These are phyloP conservation scores for Sphaerobolus stellatus DNA, from an alignment of 1,284 basidiomycete species.

Conservation along the genomic window DNA sequence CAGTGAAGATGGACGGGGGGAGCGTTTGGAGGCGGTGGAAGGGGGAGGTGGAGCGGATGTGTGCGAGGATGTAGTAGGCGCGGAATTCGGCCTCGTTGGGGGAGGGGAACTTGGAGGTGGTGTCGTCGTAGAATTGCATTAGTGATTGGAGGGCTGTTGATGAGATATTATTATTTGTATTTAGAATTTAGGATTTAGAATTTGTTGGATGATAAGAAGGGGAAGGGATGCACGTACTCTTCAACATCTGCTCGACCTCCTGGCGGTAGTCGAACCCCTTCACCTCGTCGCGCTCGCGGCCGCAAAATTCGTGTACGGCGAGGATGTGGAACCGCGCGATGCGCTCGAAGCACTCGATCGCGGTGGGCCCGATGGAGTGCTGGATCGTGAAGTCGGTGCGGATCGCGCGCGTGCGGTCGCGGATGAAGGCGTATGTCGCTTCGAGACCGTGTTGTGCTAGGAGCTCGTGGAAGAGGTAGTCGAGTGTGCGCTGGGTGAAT, in stretches of 20 bases:
- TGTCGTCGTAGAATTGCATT: slow-evolving; percentile 92
- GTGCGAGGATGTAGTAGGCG: slow-evolving; percentile 90
- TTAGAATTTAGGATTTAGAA: slow-evolving; percentile 2
- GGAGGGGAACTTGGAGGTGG: slow-evolving; percentile 59
- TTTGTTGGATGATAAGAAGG: slow-evolving; percentile 4
- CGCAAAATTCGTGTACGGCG: slow-evolving; percentile 71
- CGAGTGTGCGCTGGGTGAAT: slow-evolving; percentile 67
- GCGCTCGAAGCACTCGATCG: slow-evolving; percentile 90
- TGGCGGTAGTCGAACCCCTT: slow-evolving; percentile 65
- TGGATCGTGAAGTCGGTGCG: slow-evolving; percentile 96
- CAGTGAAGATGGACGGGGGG: slow-evolving; percentile 66
- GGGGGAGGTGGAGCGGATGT: slow-evolving; percentile 73
- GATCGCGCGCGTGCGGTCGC: slow-evolving; percentile 89
- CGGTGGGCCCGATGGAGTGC: slow-evolving; percentile 71
- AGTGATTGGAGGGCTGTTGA: slow-evolving; percentile 81
- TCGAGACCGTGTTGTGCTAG: slow-evolving; percentile 69
- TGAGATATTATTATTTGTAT: no score
- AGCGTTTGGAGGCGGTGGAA: slow-evolving; percentile 80
- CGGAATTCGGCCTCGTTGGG: slow-evolving; percentile 94
- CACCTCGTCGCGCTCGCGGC: slow-evolving; percentile 35
- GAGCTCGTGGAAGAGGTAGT: slow-evolving; percentile 89
- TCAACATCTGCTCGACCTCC: slow-evolving; percentile 88
- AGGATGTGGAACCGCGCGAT: slow-evolving; percentile 94
- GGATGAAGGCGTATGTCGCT: slow-evolving; percentile 80
- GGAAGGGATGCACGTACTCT: slow-evolving; percentile 55